phyloP scores from a whole-genome alignment of 768 basidiomycete species.

The Agaricus sinodeliciosus region DNA sequence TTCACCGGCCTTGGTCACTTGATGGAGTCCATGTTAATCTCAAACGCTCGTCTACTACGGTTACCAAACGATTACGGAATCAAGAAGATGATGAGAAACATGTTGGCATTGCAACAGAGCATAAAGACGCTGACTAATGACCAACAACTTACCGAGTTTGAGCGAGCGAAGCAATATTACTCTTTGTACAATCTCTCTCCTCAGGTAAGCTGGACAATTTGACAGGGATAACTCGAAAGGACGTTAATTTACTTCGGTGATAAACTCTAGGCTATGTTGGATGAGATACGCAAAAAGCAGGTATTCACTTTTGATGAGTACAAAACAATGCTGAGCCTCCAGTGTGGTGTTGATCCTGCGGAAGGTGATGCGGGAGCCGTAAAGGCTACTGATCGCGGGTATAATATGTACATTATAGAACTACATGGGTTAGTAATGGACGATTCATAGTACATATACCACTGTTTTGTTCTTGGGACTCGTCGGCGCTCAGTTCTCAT shows the following conservation, averaged over 20 bases:
- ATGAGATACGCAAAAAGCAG: conserved; percentile 53
- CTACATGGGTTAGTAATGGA: conserved; percentile 74
- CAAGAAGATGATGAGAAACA: conserved; percentile 82
- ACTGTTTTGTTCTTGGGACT: background rate
- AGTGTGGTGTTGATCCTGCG: conserved; percentile 76
- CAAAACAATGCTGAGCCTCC: conserved; percentile 82
- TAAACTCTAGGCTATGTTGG: conserved; percentile 62
- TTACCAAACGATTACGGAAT: conserved; percentile 70
- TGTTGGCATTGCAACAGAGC: conserved; percentile 87
- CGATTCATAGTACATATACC: conserved; percentile 17
- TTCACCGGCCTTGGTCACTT: conserved; percentile 82
- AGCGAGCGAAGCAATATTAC: conserved; percentile 75
- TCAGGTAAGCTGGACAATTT: conserved; percentile 40
- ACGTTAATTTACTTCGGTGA: background rate
- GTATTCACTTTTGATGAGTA: conserved; percentile 88
- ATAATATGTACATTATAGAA: conserved; percentile 87
- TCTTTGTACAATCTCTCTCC: conserved; percentile 70
- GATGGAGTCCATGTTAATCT: conserved; percentile 78
- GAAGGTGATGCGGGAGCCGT: conserved; percentile 41
- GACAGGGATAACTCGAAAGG: no score
- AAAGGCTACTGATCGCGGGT: conserved; percentile 61
- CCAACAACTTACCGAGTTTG: conserved; percentile 58
- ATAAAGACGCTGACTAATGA: conserved; percentile 70
- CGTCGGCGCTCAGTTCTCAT: no score
- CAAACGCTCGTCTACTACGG: conserved; percentile 64